Evolutionary conservation across 2,329 filamentous ascomycete species (phyloP), one percentile per base, ranked within the genome.

Genomic region (Sporothrix protearum): DNA sequence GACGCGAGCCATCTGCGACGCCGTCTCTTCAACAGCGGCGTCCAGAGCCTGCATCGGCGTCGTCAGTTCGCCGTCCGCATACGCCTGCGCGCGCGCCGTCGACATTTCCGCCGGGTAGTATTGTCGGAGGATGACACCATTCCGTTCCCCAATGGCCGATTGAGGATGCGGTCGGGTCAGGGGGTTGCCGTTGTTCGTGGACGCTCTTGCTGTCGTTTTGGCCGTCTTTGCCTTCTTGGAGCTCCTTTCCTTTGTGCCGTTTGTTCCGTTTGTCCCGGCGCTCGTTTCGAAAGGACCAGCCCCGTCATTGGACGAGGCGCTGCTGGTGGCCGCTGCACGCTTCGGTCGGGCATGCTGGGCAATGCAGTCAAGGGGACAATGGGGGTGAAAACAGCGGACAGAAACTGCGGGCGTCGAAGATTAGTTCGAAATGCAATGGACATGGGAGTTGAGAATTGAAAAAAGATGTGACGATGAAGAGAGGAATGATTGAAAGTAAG

Each of bases 51-150:
- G 88, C 25, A 96, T 91, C 0, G 94, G 94, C 0, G 91, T 88
- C 3, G 89, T 86, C 3, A 96, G 82, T 64, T 87, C 85, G 69
- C 90, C 85, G n/a, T 85, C 81, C 70, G 87, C 91, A 80, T 97
- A 97, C 68, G 91, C 89, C 5, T 84, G 83, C 69, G 92, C 94
- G 51, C 94, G 89, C 67, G 86, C 87, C 76, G 93, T 96, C 81
- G 86, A 92, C 90, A 97, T 96, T 78, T 97, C 93, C 0, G 88
- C 87, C 0, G 93, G 93, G 76, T 97, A 97, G 81, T 90, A 97
- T 64, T 92, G 86, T 53, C 90, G 88, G 47, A 91, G 82, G 0
- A 92, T 88, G 67, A 92, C 88, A 22, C 89, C 89, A 75, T 90
- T 75, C 28, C 83, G 80, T 74, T 86, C 85, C 9, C 84, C 80